A percentile compares a stretch with the other conserved stretches of the same genome.
phyloP scores from a whole-genome alignment of 2,329 filamentous ascomycete genomes.

The Cercospora janseana region DNA sequence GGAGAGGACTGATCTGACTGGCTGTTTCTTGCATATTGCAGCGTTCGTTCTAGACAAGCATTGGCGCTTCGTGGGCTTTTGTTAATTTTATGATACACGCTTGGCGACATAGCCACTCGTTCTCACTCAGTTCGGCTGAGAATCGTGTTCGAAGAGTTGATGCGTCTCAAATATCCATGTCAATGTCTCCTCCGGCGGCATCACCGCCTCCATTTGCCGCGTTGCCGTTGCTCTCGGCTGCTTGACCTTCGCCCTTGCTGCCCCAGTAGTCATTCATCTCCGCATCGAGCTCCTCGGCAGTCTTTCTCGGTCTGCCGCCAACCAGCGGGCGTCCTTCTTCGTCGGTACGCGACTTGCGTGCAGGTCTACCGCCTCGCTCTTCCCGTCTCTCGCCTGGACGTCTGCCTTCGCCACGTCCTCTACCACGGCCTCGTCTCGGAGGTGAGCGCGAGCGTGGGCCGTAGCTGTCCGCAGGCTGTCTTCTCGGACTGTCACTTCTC shows the following conservation, averaged over 20 bases:
- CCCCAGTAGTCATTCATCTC: conserved; percentile 95
- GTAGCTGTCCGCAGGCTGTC: conserved; percentile 74
- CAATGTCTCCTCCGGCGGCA: conserved; percentile 32
- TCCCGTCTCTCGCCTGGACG: conserved; percentile 47
- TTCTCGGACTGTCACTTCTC: conserved; percentile 48
- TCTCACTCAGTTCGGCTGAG: too few species aligned
- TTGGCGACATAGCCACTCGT: too few species aligned
- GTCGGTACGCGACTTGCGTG: conserved; percentile 37
- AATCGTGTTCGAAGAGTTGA: background rate
- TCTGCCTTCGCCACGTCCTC: conserved; percentile 49
- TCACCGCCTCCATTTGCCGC: conserved; percentile 23
- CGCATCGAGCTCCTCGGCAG: conserved; percentile 87
- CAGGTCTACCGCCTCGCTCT: conserved; percentile 44
- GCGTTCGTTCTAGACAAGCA: too few species aligned
- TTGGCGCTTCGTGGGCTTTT: background rate
- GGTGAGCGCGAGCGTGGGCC: conserved; percentile 62
- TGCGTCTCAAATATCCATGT: conserved; percentile 36
- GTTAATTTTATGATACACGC: too few species aligned
- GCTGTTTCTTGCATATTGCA: too few species aligned
- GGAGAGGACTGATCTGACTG: background rate
- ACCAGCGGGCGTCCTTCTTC: conserved; percentile 47
- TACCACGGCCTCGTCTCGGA: conserved; percentile 50
- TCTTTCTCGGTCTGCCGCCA: conserved; percentile 67
- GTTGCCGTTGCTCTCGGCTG: conserved; percentile 31
- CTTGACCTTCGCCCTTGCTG: conserved; percentile 40